phyloP scores from a whole-genome alignment of 2,329 filamentous ascomycete genomes.

The Fusarium coicis region DNA sequence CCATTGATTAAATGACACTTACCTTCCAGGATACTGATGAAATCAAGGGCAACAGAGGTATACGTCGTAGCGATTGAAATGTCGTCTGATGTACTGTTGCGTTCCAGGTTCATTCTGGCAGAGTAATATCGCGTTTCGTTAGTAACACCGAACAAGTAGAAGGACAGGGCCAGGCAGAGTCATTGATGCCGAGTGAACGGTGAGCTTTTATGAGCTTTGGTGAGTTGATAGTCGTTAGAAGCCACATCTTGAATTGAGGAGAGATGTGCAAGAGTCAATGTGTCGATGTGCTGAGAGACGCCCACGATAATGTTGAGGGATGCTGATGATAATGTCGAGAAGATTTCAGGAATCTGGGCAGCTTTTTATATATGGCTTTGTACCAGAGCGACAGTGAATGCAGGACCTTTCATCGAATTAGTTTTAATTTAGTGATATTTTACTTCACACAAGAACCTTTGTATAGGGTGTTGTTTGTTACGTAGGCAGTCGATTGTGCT shows the following conservation, averaged over 20 bases:
- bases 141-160: neutral
- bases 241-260: neutral
- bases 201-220: neutral
- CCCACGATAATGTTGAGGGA: neutral
- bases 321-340: neutral
- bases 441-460: rapidly evolving
- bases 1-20: rapidly evolving
- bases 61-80: too few relatives aligned
- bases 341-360: neutral
- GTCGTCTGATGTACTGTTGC: rapidly evolving
- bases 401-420: too few relatives aligned
- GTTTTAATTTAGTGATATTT: neutral
- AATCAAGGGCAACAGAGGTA: neutral
- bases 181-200: neutral
- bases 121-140: neutral
- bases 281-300: neutral
- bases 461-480: neutral
- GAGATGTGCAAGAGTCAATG: too few relatives aligned
- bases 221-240: neutral
- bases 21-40: rapidly evolving
- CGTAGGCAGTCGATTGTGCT: neutral
- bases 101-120: neutral
- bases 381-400: neutral
- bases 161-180: neutral
- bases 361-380: neutral